A percentile compares a stretch with the other conserved stretches of the same genome.
Evolutionary conservation across 352 stramenopile species (phyloP).

Genomic region (Thalassiosira mediterranea): DNA sequence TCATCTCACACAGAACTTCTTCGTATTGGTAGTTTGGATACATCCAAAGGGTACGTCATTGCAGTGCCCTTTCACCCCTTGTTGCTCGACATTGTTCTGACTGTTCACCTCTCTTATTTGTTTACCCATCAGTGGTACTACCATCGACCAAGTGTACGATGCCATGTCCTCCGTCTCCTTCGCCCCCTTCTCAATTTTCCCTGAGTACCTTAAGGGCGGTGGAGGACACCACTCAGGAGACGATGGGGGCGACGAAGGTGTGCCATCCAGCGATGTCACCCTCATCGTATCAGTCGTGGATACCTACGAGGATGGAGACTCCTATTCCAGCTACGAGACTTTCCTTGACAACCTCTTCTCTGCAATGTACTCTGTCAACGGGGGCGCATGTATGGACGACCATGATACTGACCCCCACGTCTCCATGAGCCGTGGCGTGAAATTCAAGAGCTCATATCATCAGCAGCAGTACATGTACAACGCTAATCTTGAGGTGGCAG

Average conservation of each 20-base stretch:
- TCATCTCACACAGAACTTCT: constrained; percentile 82
- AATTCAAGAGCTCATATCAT: constrained; percentile 80
- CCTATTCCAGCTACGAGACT: constrained; percentile 73
- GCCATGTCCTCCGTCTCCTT: constrained; percentile 73
- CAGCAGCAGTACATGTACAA: constrained; percentile 69
- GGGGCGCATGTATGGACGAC: constrained; percentile 82
- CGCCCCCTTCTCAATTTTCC: constrained; percentile 74
- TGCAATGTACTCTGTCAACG: constrained; percentile 67
- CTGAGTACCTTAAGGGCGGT: constrained; percentile 81
- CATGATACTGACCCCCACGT: constrained; percentile 84
- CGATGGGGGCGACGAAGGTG: constrained; percentile 35
- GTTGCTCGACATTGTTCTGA: constrained; percentile 1
- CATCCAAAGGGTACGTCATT: constrained; percentile 58
- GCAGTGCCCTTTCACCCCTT: constrained; percentile 15
- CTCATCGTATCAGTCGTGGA: constrained; percentile 79
- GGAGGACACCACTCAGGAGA: constrained; percentile 75
- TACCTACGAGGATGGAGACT: constrained; percentile 68
- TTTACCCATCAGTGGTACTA: constrained; percentile 58
- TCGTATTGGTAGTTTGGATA: constrained; percentile 81
- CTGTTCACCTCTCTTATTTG: constrained; percentile 8
- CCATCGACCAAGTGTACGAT: constrained; percentile 77
- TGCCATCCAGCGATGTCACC: constrained; percentile 69
- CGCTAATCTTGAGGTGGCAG: constrained; percentile 76
- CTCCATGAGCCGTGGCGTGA: constrained; percentile 80
- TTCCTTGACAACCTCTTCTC: constrained; percentile 79